Evolutionary conservation across 1,284 basidiomycete species (phyloP).

Genomic region (Moesziomyces sp.): DNA sequence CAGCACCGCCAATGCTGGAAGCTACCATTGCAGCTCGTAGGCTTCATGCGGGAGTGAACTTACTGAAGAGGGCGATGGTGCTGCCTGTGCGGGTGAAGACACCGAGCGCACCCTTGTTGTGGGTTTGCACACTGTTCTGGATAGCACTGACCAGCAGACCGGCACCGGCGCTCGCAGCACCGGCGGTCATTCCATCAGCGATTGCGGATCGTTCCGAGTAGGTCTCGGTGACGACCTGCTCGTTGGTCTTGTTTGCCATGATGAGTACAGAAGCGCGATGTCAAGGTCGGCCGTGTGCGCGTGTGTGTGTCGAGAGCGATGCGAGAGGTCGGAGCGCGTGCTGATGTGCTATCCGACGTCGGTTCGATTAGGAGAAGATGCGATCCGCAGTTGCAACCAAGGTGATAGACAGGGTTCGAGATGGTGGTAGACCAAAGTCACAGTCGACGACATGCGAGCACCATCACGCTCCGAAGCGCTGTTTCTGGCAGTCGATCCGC

Average conservation of each 20-base stretch:
- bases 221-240: constrained; percentile 48
- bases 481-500: no score
- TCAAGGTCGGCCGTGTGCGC: not conserved
- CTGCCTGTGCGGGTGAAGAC: constrained; percentile 81
- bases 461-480: not conserved
- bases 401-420: not conserved
- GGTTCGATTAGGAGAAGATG: not conserved
- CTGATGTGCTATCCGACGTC: not conserved
- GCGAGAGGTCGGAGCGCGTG: not conserved
- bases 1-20: constrained; percentile 6
- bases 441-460: not conserved
- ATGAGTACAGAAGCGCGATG: not conserved
- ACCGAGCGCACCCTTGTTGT: constrained; percentile 87
- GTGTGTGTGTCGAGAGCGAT: not conserved
- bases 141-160: constrained; percentile 63
- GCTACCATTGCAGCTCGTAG: no score
- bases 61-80: constrained; percentile 80
- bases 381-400: not conserved
- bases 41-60: constrained; percentile 12
- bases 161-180: constrained; percentile 46
- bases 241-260: constrained; percentile 41
- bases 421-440: not conserved
- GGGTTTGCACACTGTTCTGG: constrained; percentile 69
- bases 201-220: constrained; percentile 54
- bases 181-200: constrained; percentile 56